phyloP scores from a whole-genome alignment of 2,329 filamentous ascomycete genomes.

The Phyllosticta citribraziliensis region DNA sequence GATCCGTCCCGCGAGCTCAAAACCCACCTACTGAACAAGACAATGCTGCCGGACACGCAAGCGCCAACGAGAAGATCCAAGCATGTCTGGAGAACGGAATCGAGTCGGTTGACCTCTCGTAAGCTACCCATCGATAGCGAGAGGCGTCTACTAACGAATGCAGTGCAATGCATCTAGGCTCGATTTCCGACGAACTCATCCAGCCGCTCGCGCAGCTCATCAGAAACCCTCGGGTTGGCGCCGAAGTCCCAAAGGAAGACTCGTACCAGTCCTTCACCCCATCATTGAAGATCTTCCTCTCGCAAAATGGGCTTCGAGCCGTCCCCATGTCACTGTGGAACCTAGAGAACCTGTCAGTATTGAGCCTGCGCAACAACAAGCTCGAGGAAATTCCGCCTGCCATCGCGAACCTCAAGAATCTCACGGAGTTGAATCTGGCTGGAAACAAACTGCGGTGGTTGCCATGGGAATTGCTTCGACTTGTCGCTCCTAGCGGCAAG shows the following conservation, averaged over 20 bases:
- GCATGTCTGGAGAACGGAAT: constrained; percentile 44
- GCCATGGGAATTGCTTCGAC: constrained; percentile 52
- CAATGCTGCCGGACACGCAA: not conserved
- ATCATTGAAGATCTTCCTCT: constrained; percentile 51
- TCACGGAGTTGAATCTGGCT: constrained; percentile 55
- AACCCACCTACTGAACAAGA: constrained; percentile 11
- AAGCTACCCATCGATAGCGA: constrained; percentile 19
- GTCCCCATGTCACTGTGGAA: constrained; percentile 54
- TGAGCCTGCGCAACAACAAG: constrained; percentile 56
- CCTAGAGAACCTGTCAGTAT: constrained; percentile 50
- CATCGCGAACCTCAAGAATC: constrained; percentile 48
- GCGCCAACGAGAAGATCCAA: constrained; percentile 4
- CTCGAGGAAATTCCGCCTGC: constrained; percentile 51
- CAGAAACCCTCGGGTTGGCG: constrained; percentile 37
- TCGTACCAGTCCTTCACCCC: constrained; percentile 52
- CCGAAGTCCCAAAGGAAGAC: constrained; percentile 47
- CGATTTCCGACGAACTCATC: constrained; percentile 48
- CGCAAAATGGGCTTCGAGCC: constrained; percentile 46
- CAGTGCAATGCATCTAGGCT: constrained; percentile 18
- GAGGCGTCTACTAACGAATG: constrained; percentile 7
- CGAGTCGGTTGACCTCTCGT: constrained; percentile 55
- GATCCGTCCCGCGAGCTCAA: constrained; percentile 3
- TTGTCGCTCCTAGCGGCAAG: constrained; percentile 36
- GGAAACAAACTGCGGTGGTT: constrained; percentile 53
- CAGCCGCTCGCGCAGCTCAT: constrained; percentile 40